Evolutionary conservation across 805 yeast genomes (phyloP), one percentile per base, ranked within the genome.

Genomic region (Priceomyces carsonii): DNA sequence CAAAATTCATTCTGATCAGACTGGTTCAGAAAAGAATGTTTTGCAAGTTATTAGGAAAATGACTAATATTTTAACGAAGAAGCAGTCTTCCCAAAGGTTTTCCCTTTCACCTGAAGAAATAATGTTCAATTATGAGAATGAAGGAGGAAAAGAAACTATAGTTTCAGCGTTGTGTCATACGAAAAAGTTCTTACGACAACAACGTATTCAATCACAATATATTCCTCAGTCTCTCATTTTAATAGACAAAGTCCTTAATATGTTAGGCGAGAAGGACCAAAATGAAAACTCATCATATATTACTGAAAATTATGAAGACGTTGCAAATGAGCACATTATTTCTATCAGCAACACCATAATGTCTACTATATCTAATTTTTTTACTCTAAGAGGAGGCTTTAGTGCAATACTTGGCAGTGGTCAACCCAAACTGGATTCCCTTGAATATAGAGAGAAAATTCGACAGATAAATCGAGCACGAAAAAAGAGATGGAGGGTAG

Each of bases 401-500:
- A 29, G 25, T 18, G 29, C 45, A 2, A 37, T 47, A 8, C 18
- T 51, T 2, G 39, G 45, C 3, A 44, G 51, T 0, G 53, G 51
- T 4, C 62, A 54, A 39, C 57, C 59, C 0, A 56, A 50, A 5
- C 39, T 51, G 7, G 64, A 61, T 18, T 47, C 59, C 3, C 47
- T 57, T 7, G 76, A 72, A 40, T 63, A 66, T 30, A 73, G 73
- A 42, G 87, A 82, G 48, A 72, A 77, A 42, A 66, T 80, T 8
- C 63, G 89, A 32, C 48, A 73, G 17, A 90, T 80, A 31, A 87
- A 87, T 50, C 66, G 95, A 31, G 85, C 80, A 35, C 66, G 95
- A 14, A 87, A 87, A 63, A 81, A 84, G 61, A 75, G 77, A 45
- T 87, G 95, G 95, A 71, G 95, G 50, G 90, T 80, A 44, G 80